Base-by-base conservation (phyloP, 225 moss, liverwort and hornwort genomes). In the Rhytidiadelphus loreus region DNA sequence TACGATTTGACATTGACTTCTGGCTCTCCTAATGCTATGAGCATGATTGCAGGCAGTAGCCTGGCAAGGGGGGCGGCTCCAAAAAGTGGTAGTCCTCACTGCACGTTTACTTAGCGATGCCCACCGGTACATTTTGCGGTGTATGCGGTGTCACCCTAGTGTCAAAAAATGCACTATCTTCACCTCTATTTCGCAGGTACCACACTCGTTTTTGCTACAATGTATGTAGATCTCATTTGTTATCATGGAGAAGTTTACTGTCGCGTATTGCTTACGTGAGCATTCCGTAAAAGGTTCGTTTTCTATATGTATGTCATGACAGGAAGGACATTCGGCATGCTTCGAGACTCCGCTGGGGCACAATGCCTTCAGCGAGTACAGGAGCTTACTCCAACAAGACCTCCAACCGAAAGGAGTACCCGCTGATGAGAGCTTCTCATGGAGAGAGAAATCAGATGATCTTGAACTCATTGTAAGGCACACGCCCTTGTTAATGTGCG, bases 241-340 rank as follows among this genome's bases (percentile, higher is more conserved):
- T 75, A 62, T 63, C 32, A 80, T 78, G 43, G 41, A 74, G 73
- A 53, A 81, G 52, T 83, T 48, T 14, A 58, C 63, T 30, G 24
- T 70, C n/a, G 11, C 55, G 11, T 76, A 56, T 59, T 57, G 86
- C 55, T 50, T 69, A 50, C 52, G 86, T 92, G 83, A 69, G 89
- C 92, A 66, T 94, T 90, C 63, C 87, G 92, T 70, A 91, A 94
- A 33, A 52, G 52, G 25, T 83, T 48, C 70, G 65, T 63, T 66
- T 68, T 48, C 53, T 61, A 25, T 60, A 29, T 85, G 15, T 86
- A 28, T 68, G 62, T 83, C 41, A 59, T 79, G 80, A 77, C 93
- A 98, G 98, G 96, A 96, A 88, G 96, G 96, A 44, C 98, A 96
- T 93, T 94, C 95, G n/a, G 98, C 95, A 65, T 96, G 96, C 90